Evolutionary conservation across 2,329 filamentous ascomycete species (phyloP), one percentile per base, ranked within the genome.

Genomic region (Hysterium pulicare): DNA sequence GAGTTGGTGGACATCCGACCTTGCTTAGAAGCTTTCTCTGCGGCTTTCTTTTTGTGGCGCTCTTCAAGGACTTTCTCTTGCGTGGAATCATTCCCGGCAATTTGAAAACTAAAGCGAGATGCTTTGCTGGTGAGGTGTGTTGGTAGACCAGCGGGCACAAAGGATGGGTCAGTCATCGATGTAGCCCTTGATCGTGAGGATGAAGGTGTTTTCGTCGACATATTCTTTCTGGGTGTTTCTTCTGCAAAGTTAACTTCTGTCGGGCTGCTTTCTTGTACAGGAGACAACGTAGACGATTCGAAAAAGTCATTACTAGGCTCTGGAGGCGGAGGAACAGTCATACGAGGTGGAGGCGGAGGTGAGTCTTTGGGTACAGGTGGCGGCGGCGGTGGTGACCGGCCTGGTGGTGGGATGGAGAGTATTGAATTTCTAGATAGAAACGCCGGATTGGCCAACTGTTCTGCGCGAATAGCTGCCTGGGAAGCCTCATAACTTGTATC

Each of bases 71-170:
- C 62, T 62, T 82, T 84, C 62, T 84, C 81, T 55, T 84, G 79
- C 0, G 72, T 71, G 4, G 79, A 81, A 11, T 84, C 84, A 5
- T 80, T 80, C 4, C 83, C 84, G 13, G 83, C 78, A 74, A 90
- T 87, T 56, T 90, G 86, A 56, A 91, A 91, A 55, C 86, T 90
- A 59, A 91, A 90, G 11, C 87, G 75, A 0, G 85, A 89, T 0
- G 86, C 87, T 9, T 83, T 87, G 60, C 86, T 90, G 3, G 64
- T 67, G 34, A 72, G 60, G 49, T 74, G 71, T 34, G 69, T 64
- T 4, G 71, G 71, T 9, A 69, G 45, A 10, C 65, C 64, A 16
- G 61, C 61, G 15, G 64, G 58, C 22, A 59, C 53, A 33, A 63
- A 68, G 1, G 58, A 56, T 6, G 61, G 57, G 38, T 69, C 65